These are phyloP conservation scores for Ceriops tagal DNA, from an alignment of 345 rosid species.

Conservation along the genomic window DNA sequence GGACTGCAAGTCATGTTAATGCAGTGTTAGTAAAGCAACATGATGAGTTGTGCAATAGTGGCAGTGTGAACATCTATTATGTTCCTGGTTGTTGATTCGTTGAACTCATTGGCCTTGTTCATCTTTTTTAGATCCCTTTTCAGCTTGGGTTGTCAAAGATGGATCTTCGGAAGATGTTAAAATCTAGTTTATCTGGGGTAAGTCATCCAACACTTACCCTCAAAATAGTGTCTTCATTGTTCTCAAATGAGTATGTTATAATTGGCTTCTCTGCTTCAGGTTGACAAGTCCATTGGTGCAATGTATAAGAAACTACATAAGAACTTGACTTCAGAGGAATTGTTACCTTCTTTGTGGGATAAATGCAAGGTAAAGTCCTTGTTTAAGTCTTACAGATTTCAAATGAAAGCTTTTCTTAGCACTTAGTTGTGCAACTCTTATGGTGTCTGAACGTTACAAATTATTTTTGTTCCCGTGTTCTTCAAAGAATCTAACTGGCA, in stretches of 20 bases:
- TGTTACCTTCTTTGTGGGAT: constrained; percentile 94
- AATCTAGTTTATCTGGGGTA: constrained; percentile 88
- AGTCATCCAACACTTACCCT: constrained; percentile 16
- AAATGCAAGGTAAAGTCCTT: constrained; percentile 78
- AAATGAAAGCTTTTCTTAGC: neutral
- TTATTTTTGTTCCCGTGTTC: neutral
- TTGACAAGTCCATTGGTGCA: constrained; percentile 75
- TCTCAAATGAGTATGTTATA: neutral
- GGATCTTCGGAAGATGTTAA: constrained; percentile 84
- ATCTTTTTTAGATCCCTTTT: constrained; percentile 68
- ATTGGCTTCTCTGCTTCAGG: constrained; percentile 38
- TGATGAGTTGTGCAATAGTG: no score
- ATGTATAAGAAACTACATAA: constrained; percentile 98
- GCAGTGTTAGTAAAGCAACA: no score
- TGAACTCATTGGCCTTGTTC: neutral
- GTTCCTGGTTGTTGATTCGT: neutral
- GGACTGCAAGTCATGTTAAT: no score
- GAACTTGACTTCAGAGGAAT: constrained; percentile 85
- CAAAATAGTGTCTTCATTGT: neutral
- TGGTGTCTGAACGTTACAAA: neutral
- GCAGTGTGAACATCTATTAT: no score
- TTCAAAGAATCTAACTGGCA: neutral
- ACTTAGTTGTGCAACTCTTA: neutral
- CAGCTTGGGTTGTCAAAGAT: constrained; percentile 83
- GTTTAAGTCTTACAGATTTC: neutral